Base-by-base conservation (phyloP, 768 basidiomycete genomes). In the Pulveroboletus ravenelii region DNA sequence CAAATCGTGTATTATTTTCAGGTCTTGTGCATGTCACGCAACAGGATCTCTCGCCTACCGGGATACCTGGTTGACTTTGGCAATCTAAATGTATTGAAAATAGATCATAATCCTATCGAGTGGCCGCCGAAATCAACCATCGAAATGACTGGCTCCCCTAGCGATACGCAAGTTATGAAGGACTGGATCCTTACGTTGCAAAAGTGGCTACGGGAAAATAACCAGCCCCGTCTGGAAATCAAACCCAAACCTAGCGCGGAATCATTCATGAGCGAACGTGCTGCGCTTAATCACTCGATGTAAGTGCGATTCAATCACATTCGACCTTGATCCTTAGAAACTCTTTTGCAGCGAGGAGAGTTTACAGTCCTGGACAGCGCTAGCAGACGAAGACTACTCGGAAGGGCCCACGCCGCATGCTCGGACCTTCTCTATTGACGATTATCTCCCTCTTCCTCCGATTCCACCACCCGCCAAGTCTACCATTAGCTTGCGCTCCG, bases 101-200 rank as follows among this genome's bases (percentile, higher is more conserved):
- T 89, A 9, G 93, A 95, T 56, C 82, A 86, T 55, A 98, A 99
- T 63, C 94, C 94, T 3, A 78, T 96, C 35, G 87, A 93, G 67
- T 98, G 93, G 92, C 95, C 95, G 0, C 87, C 90, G 7, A 78
- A 73, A 53, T 51, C 72, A 42, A 71, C 87, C 13, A 63, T 85
- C 63, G 77, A 78, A 39, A 61, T 65, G 15, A 64, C 70, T 10
- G 70, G 64, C 39, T 72, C 75, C 25, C 55, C 65, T 15, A 71
- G 77, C 41, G 74, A 77, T 50, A 67, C 72, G 30, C 75, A 80
- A 44, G 73, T 73, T 15, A 80, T 84, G 74, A 79, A 78, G 62
- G 78, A 81, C 38, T 93, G 91, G 86, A 81, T 95, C 46, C 70
- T 70, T 35, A 70, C 70, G 48, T 60, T 96, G 52, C 87, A 88